Base-by-base conservation (phyloP, 352 stramenopile genomes). In the Pythium rishiriense region DNA sequence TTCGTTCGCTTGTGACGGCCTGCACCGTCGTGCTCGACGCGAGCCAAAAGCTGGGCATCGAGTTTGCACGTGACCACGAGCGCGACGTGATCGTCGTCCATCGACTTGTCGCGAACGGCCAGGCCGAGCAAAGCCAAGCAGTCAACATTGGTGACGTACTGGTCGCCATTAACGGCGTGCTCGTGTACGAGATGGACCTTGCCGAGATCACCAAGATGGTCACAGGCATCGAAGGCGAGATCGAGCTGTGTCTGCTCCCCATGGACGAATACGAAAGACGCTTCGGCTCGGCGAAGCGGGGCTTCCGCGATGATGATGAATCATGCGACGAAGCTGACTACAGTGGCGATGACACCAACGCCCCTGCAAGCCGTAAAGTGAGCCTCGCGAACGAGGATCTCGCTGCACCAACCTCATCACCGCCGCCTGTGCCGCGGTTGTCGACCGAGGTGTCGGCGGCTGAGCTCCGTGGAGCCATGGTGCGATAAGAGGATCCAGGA, bases 181-280 rank as follows among this genome's bases (percentile, higher is more conserved):
- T 82, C 0, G 85, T 93, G 55, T 85, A 93, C 64, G 83, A 93
- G 52, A 93, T 91, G 81, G 80, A 87, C 33, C 69, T 93, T 12
- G 63, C 60, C 19, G 87, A 95, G 52, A 75, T 95, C 24, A 83
- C 77, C 37, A 91, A 91, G 63, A 75, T 94, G 42, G 80, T 87
- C 66, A 80, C 72, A 21, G 79, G 77, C 29, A 70, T 87, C 43
- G 81, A 91, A 21, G 83, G 84, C 19, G 85, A 90, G 28, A 73
- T 85, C 33, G 87, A 92, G 72, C 81, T 95, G 19, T 93, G 85
- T 46, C 85, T 95, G 50, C 49, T 95, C 39, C 74, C 83, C 7
- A 86, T 91, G 71, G 61, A 79, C 57, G 84, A 95, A 67, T 93
- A 90, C 66, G 67, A 88, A 37, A 53, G 63, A 29, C 87, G 84